Base-by-base conservation (phyloP, 108 stramenopile genomes). In the Nitzschia inconspicua region DNA sequence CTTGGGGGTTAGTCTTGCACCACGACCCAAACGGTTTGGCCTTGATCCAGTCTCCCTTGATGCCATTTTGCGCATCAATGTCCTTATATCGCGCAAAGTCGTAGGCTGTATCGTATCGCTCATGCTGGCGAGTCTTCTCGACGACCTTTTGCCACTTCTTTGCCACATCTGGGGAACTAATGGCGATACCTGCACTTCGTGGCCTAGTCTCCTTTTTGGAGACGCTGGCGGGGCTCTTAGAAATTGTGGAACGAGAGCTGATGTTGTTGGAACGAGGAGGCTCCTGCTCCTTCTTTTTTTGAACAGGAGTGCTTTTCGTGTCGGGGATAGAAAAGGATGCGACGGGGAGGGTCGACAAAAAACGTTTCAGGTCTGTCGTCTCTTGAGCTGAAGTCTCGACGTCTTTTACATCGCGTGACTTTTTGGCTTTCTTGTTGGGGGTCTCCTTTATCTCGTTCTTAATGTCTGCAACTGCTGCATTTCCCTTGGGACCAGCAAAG, bases 1-100 rank as follows among this genome's bases (percentile, higher is more conserved):
- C 88, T 44, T 90, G 86, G 9, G 97, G 94, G 40, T 91, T 89
- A 40, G 49, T 57, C 24, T 43, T 66, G 68, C 90, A 92, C 84
- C 83, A 83, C 3, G 34, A 20, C 10, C 86, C 95, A 69, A 74
- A 94, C 9, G 88, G 84, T 28, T 76, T 80, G 13, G 93, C 57
- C 53, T 74, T 75, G 49, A 91, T 75, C 93, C 93, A 94, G 2
- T 64, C 66, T 9, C 55, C 36, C 11, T 59, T 29, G 23, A 75
- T 36, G 23, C 74, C 76, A 35, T 18, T 29, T 13, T 41, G 36
- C 44, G 37, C 65, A 60, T 77, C 80, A 6, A n/a, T 37, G 39
- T 80, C 65, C 42, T 80, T 78, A 47, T 57, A 64, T 24, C 70
- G 73, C 20, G 51, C 69, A 52, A 83, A 86, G 73, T 83, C 52